Conservation (phyloP, 768 basidiomycete species). For the Lactarius indigo region DNA sequence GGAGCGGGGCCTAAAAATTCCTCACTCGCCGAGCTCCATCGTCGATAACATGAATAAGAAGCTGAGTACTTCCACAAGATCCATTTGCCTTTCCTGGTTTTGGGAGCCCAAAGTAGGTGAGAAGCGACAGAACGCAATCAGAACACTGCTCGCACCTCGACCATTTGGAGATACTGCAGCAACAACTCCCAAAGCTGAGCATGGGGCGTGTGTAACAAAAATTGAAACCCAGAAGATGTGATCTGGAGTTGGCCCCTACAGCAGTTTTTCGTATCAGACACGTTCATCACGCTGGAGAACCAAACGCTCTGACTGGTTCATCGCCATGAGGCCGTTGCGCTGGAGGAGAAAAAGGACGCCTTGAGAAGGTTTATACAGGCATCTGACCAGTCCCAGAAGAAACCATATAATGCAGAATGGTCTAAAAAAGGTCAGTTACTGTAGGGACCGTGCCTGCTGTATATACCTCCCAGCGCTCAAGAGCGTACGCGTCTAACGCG, state of each 20-base stretch:
- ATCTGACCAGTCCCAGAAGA: slow-evolving; percentile 81
- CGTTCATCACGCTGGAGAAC: not conserved
- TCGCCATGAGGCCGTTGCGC: slow-evolving; percentile 83
- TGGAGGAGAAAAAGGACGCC: slow-evolving; percentile 82
- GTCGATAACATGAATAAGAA: slow-evolving; percentile 97
- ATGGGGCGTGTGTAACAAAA: slow-evolving; percentile 90
- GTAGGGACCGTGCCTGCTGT: not conserved
- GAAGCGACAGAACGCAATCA: not conserved
- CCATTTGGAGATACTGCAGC: slow-evolving; percentile 83
- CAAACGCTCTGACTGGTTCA: slow-evolving; percentile 48
- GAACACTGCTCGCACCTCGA: slow-evolving; percentile 53
- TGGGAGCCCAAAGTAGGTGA: not conserved
- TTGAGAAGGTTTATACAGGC: slow-evolving; percentile 70
- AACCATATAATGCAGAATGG: slow-evolving; percentile 97
- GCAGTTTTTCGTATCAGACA: slow-evolving; percentile 15
- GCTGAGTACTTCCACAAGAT: slow-evolving; percentile 87
- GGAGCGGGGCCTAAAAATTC: slow-evolving; percentile 22
- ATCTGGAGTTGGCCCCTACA: slow-evolving; percentile 68
- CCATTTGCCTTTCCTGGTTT: slow-evolving; percentile 77
- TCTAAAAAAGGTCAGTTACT: slow-evolving; percentile 44
- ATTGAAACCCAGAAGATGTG: slow-evolving; percentile 94
- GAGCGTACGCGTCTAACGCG: slow-evolving; percentile 72
- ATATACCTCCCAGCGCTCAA: slow-evolving; percentile 87
- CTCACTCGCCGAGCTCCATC: slow-evolving; percentile 89
- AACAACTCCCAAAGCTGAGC: slow-evolving; percentile 94